Evolutionary conservation across 257 asterid genomes (phyloP), one percentile per base, ranked within the genome.

Genomic region (Echium plantagineum): DNA sequence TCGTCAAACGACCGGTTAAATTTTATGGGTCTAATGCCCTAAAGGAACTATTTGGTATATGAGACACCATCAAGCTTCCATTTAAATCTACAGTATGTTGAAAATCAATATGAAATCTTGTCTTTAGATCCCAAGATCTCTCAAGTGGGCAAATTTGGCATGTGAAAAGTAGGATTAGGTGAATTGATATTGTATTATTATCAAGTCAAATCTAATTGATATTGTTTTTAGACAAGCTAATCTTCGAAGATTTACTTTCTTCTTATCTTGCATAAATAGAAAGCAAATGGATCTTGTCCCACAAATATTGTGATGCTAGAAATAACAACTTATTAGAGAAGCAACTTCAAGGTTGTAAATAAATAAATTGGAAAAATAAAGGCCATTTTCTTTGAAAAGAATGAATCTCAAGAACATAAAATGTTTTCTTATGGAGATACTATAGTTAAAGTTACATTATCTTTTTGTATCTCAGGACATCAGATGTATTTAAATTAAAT

Each of bases 391-490:
- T 0, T 38, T 13, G 49, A 17, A 15, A 10, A 35, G 9, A 35
- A 35, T 35, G 15, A 35, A 35, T 35, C 6, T 35, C 46, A 35
- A 35, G 46, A 35, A 35, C 4, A 35, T 6, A 35, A 35, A 35
- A 35, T 5, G 7, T 35, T 6, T 35, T 35, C 15, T 0, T 6
- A 13, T 35, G 6, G 47, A 35, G 47, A 8, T 7, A 7, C 15
- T 7, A 35, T n/a, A 49, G 42, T 15, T 75, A 38, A 59, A 66
- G 64, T 71, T 84, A 84, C 66, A 81, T 56, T 15, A 81, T 69
- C 57, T 75, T 54, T 55, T 74, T 72, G 80, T 80, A 90, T 72
- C 85, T 87, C 17, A 72, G 59, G 62, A 85, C 89, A 67, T 87
- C 94, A 57, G 61, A 61, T 48, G 78, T 30, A 64, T 80, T 80